A percentile compares a stretch with the other conserved stretches of the same genome.
Evolutionary conservation across 1,139 yeast species (phyloP).

Genomic region (Blastobotrys ciferrii): DNA sequence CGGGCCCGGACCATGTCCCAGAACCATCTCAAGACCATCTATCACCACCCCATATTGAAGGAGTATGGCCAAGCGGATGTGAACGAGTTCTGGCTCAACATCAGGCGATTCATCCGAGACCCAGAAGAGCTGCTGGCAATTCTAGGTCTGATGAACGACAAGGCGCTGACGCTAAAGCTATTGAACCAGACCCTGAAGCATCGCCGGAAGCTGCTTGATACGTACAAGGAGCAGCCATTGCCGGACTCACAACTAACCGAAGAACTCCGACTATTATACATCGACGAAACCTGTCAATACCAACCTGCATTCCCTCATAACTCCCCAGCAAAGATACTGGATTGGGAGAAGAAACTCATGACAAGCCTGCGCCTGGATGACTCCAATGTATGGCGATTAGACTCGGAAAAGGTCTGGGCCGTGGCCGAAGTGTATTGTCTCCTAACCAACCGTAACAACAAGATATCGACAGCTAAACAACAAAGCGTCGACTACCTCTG

Average conservation of each 20-base stretch:
- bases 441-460: constrained; percentile 1
- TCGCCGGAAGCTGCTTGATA: not conserved
- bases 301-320: constrained; percentile 9
- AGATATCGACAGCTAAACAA: not conserved
- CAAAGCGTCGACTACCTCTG: constrained; percentile 4
- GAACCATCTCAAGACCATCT: constrained; percentile 1
- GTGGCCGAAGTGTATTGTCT: constrained; percentile 5
- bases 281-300: constrained; percentile 8
- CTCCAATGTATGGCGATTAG: constrained; percentile 10
- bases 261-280: constrained; percentile 6
- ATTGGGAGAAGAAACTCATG: constrained; percentile 6
- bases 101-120: constrained; percentile 2
- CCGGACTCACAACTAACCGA: constrained; percentile 5
- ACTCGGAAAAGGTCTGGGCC: constrained; percentile 12
- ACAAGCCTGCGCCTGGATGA: constrained; percentile 9
- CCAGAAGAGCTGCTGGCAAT: constrained; percentile 4
- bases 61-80: not conserved
- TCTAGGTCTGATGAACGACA: not conserved
- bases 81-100: constrained; percentile 1
- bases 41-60: constrained; percentile 3
- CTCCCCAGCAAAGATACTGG: not conserved
- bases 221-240: not conserved
- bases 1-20: not conserved
- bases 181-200: constrained; percentile 4
- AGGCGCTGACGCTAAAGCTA: constrained; percentile 1